Evolutionary conservation across 23 red algal genomes (phyloP).

Genomic region (Gracilariopsis chorda): DNA sequence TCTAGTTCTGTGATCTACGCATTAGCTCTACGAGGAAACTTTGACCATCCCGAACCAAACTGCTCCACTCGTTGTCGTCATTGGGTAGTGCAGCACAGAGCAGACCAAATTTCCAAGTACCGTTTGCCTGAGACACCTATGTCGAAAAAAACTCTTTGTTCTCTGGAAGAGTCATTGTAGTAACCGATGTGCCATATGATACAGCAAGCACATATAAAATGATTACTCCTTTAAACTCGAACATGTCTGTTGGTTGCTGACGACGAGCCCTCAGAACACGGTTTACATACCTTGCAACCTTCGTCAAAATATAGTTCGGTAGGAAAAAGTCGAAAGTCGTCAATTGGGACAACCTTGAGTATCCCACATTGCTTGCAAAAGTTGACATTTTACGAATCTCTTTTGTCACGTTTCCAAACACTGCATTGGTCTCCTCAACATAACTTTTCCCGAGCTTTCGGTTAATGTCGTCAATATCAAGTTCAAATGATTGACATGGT

Average conservation of each 20-base stretch:
- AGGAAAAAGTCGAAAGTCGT: conserved; percentile 6
- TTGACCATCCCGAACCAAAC: neutral
- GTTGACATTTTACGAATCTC: neutral
- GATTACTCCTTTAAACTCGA: neutral
- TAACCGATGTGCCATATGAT: neutral
- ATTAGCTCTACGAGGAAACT: neutral
- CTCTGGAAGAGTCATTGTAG: neutral
- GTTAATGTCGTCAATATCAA: neutral
- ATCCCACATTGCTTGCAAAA: neutral
- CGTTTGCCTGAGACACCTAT: neutral
- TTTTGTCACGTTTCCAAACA: neutral
- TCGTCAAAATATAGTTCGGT: neutral
- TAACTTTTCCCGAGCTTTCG: neutral
- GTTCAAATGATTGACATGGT: neutral
- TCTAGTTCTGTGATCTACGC: neutral
- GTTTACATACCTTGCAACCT: neutral
- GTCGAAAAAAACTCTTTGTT: neutral
- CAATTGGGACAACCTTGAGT: neutral
- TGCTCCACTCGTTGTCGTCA: neutral
- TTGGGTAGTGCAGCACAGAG: neutral
- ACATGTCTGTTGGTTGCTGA: neutral
- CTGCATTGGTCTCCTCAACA: neutral
- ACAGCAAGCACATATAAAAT: neutral
- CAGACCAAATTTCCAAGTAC: conserved; percentile 8
- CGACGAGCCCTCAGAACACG: neutral